Evolutionary conservation across 192 early-diverging fungal genomes (phyloP), one percentile per base, ranked within the genome.

Genomic region (Backusella sp.): DNA sequence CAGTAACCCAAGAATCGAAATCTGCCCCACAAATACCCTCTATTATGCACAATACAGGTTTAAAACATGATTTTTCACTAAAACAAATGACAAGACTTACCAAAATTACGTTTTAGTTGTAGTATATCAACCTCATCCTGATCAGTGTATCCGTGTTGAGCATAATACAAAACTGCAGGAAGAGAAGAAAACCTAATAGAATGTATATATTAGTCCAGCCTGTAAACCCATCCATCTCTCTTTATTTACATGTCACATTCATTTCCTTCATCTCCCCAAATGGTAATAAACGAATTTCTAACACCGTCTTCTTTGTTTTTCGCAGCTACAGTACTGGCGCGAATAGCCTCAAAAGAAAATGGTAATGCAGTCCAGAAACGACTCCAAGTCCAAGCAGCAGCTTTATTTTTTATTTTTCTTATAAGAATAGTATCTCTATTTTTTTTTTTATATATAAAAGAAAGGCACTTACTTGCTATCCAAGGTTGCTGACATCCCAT

Each of bases 211-310:
- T 26, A 30, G 6, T 65, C 17, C 23, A 66, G 4, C n/a, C 32
- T 23, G n/a, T 17, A 53, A 30, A 30, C 6, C 37, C 11, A 39
- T 28, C 2, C 44, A 14, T 66, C 46, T 36, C 3, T 49, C 56
- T 36, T 6, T 44, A 49, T 77, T 53, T 84, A 80, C 80, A 95
- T 88, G 78, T 95, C 95, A 78, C 91, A 96, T 83, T 96, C 95
- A 81, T 96, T 95, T 46, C 94, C 95, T 73, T 96, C 95, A 78
- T 96, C 95, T 26, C 95, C 95, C 95, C 94, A 96, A 17, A 92
- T 88, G 1, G 94, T 96, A 53, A 94, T 91, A 86, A 96, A 94
- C 26, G 90, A 87, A 77, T 95, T 93, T 28, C 82, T 73, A 28
- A 95, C 92, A 15, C 88, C 85, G 41, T 83, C 79, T 12, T 76